Evolutionary conservation across 345 rosid genomes (phyloP), one percentile per base, ranked within the genome.

Genomic region (Pistacia vera): DNA sequence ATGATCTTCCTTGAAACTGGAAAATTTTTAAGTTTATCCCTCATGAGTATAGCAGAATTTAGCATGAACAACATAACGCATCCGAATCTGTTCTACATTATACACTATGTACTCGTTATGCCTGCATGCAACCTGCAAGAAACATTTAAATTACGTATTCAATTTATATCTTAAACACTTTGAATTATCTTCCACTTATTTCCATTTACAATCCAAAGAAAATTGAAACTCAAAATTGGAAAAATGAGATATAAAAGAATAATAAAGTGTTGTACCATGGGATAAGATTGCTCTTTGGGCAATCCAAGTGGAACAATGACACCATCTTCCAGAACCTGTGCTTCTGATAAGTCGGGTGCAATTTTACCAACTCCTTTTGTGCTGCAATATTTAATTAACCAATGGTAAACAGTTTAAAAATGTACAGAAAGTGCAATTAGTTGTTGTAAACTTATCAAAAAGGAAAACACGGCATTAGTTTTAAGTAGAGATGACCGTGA

Each of bases 281-380:
- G 4, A 52, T 71, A 71, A 20, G 82, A 69, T 63, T 79, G 79
- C 76, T 77, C 73, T 68, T 83, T 87, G 60, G 95, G 91, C 78
- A 86, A 87, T 74, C 96, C 97, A 2, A 90, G 84, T 65, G 97
- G 97, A 67, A 93, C 96, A 71, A 85, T 60, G n/a, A 86, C 81
- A 55, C 93, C 97, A n/a, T 91, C 94, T 58, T 88, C 88, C 58
- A 90, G 85, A 69, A 78, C 69, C 79, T 80, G 80, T 59, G 92
- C 88, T 75, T 89, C 90, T 11, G 84, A 74, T 48, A 82, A 84
- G 82, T 87, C 86, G 25, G 96, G 93, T 66, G 89, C 86, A 76
- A 93, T 88, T 75, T 76, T 72, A 59, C 97, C 96, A 14, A 91
- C 91, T 71, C 93, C 94, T 78, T 93, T 91, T 64, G 93, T 88